Conservation (phyloP, 352 stramenopile species). For the Phytophthora quininea region DNA sequence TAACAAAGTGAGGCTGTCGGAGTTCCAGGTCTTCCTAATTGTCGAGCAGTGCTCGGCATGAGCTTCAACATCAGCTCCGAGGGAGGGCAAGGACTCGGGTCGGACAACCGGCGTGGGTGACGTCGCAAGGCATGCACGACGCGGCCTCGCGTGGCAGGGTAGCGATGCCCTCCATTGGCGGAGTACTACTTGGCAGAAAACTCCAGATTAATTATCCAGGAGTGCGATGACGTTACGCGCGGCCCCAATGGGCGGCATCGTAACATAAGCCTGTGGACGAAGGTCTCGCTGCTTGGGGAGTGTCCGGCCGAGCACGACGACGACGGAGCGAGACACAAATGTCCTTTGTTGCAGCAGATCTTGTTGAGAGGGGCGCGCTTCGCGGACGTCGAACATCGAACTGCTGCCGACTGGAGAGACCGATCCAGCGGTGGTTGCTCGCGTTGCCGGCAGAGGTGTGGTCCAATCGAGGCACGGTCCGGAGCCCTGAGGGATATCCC, state of each 20-base stretch:
- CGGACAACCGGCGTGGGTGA: conserved; percentile 12
- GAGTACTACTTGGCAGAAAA: too few relatives aligned
- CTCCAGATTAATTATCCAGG: too few relatives aligned
- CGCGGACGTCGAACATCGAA: too few relatives aligned
- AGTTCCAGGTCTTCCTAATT: conserved; percentile 5
- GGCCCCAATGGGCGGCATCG: not conserved
- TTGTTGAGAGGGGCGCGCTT: too few relatives aligned
- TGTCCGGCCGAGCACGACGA: not conserved
- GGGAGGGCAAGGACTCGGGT: conserved; percentile 3
- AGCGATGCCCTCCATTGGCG: not conserved
- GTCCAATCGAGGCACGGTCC: too few relatives aligned
- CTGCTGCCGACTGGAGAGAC: too few relatives aligned
- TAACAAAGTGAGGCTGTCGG: conserved; percentile 9
- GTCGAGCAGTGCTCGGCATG: not conserved
- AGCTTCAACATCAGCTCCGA: not conserved
- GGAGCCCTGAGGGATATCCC: too few relatives aligned
- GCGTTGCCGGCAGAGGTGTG: too few relatives aligned
- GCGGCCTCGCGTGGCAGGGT: not conserved
- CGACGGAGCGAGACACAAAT: not conserved
- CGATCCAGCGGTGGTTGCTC: too few relatives aligned
- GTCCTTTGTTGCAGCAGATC: too few relatives aligned
- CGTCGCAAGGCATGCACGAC: not conserved
- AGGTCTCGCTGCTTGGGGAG: not conserved
- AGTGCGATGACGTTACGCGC: not conserved
- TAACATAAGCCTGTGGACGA: not conserved